phyloP scores from a whole-genome alignment of 2,329 filamentous ascomycete genomes.

The Claviceps sp. region DNA sequence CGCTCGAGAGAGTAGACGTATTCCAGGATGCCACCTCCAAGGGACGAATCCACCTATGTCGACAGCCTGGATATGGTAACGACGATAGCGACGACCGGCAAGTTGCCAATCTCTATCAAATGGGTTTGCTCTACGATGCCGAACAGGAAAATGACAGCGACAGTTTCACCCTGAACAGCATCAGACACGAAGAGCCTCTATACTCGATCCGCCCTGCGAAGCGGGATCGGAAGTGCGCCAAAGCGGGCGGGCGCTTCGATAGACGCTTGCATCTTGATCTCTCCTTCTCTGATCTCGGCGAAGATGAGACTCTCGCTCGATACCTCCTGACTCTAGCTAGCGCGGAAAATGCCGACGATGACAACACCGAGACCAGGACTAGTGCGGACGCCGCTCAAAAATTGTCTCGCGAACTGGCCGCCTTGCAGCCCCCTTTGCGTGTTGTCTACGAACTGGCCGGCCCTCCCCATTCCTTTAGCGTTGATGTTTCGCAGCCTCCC shows the following conservation, averaged over 20 bases:
- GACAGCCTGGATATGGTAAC: slow-evolving; percentile 8
- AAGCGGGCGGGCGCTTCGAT: slow-evolving; percentile 9
- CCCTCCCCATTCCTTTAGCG: slow-evolving; percentile 19
- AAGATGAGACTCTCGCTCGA: slow-evolving; percentile 25
- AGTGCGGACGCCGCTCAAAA: slow-evolving; percentile 7
- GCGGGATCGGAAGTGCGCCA: slow-evolving; percentile 16
- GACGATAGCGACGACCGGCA: slow-evolving; percentile 23
- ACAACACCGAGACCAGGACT: slow-evolving; percentile 8
- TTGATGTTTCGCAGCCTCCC: slow-evolving; percentile 23
- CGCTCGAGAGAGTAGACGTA: slow-evolving; percentile 32
- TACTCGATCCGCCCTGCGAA: slow-evolving; percentile 25
- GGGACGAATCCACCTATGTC: slow-evolving; percentile 14
- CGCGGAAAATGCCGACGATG: slow-evolving; percentile 5
- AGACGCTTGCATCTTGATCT: slow-evolving; percentile 23
- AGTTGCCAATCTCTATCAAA: slow-evolving; percentile 27
- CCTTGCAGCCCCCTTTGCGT: slow-evolving; percentile 20
- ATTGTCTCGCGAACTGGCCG: slow-evolving; percentile 5
- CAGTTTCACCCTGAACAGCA: slow-evolving; percentile 25
- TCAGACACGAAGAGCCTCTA: slow-evolving; percentile 23
- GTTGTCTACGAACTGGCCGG: slow-evolving; percentile 27
- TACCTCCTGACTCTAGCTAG: slow-evolving; percentile 17
- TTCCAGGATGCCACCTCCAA: slow-evolving; percentile 29
- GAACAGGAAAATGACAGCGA: slow-evolving; percentile 17
- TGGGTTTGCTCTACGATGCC: slow-evolving; percentile 31
- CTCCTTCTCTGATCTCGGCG: slow-evolving; percentile 28